These are phyloP conservation scores for Cladosporium halotolerans DNA, from an alignment of 2,329 filamentous ascomycete genomes.

Conservation along the genomic window DNA sequence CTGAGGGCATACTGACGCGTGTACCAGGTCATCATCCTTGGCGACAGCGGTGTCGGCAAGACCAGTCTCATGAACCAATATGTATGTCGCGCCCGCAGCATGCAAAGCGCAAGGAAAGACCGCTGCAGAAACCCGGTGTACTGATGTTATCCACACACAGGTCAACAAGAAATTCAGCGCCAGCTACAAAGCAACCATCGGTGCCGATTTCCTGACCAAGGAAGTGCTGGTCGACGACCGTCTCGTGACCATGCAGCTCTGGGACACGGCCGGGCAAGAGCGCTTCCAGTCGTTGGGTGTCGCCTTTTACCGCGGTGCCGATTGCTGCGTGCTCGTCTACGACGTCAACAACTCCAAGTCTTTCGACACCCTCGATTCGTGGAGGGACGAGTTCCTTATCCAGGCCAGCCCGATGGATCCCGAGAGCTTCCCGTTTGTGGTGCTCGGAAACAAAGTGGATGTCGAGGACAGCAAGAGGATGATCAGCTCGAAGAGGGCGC, in stretches of 20 bases:
- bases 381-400: constrained; percentile 96
- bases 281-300: constrained; percentile 95
- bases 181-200: constrained; percentile 99
- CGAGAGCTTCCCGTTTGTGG: constrained; percentile 96
- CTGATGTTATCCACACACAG: constrained; percentile 41
- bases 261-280: constrained; percentile 96
- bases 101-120: background rate
- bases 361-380: constrained; percentile 96
- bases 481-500: constrained; percentile 90
- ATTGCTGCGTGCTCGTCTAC: constrained; percentile 96
- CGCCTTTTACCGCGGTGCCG: constrained; percentile 93
- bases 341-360: constrained; percentile 99
- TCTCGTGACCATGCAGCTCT: constrained; percentile 98
- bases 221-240: constrained; percentile 96
- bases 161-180: constrained; percentile 99
- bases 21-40: constrained; percentile 89
- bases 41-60: constrained; percentile 98
- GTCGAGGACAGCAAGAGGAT: constrained; percentile 96
- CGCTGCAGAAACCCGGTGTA: background rate
- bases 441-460: constrained; percentile 98
- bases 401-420: constrained; percentile 95
- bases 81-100: constrained; percentile 53
- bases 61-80: constrained; percentile 99
- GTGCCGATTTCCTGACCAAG: constrained; percentile 95
- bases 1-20: constrained; percentile 14